Evolutionary conservation across 768 basidiomycete genomes (phyloP), one percentile per base, ranked within the genome.

Genomic region (Auricularia sp.): DNA sequence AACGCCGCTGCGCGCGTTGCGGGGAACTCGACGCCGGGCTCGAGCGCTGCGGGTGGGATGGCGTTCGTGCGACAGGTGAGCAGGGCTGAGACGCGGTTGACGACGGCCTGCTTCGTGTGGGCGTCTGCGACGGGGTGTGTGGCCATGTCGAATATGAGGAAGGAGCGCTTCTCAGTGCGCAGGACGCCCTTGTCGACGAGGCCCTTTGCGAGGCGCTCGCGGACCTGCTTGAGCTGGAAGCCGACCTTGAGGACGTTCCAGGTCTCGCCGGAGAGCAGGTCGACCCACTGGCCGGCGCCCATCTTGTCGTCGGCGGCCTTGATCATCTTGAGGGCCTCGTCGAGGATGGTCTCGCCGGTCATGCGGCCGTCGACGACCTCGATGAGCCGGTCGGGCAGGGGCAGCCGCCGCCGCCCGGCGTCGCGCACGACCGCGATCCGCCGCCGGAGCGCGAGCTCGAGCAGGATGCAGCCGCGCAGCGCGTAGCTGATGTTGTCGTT

Each of bases 161-260:
- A 99, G 75, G 98, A 98, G 71, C 94, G 90, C 74, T 99, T 98
- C 74, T 98, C 97, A 16, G 96, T 99, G 61, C 97, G 89, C n/a
- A 99, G 84, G 44, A 99, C 87, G 70, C 96, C 97, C 76, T 99
- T 99, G 81, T 99, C 96, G 62, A 98, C 96, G 47, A 99, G 85
- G 2, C 96, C 84, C 74, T 99, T 99, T 14, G 95, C 94, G 47
- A 99, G 87, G 18, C 96, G 90, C 77, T 99, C 96, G 58, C 96
- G 88, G 47, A 98, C 96, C 77, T 98, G 96, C 75, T 98, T 98
- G 59, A 99, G 87, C 75, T 99, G 96, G 77, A 93, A 99, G 29
- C 95, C 95, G 63, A 99, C 98, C 78, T 98, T 98, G 88, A 98
- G 93, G 7, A 99, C 94, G 76, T 98, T 99, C 96, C 96, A 99